Evolutionary conservation across 208 protist species (phyloP).

Genomic region (Sergeia podlipaevii): DNA sequence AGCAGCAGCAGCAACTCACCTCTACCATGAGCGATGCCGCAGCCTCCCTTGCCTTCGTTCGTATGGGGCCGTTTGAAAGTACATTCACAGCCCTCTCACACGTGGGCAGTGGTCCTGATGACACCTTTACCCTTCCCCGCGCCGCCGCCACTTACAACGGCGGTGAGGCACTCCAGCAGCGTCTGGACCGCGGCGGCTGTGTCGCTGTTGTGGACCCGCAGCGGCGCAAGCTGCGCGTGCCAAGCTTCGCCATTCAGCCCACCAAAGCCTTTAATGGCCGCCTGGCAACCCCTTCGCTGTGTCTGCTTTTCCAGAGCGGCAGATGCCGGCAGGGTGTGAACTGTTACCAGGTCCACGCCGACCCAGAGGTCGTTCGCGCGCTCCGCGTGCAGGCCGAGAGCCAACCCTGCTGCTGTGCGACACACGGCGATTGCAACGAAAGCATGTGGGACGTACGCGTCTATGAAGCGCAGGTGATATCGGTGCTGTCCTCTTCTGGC

Average conservation of each 20-base stretch:
- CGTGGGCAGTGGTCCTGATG: too few relatives aligned
- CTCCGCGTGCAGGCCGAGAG: constrained; percentile 49
- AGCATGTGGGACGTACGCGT: constrained; percentile 22
- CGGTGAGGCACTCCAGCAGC: constrained; percentile 3
- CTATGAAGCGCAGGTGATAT: neutral
- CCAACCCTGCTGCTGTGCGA: constrained; percentile 70
- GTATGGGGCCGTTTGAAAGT: neutral
- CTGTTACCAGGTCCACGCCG: constrained; percentile 79
- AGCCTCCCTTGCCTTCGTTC: neutral
- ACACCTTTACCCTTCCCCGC: neutral
- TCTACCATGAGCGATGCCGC: neutral
- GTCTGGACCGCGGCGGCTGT: constrained; percentile 5
- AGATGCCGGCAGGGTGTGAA: constrained; percentile 61
- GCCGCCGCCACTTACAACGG: neutral
- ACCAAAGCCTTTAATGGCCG: constrained; percentile 55
- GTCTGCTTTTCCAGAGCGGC: constrained; percentile 66
- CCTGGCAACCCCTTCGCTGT: constrained; percentile 58
- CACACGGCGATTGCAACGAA: constrained; percentile 60
- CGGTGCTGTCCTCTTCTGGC: neutral
- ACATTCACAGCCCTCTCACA: neutral
- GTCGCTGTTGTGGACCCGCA: constrained; percentile 72
- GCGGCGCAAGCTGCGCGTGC: constrained; percentile 68
- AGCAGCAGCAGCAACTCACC: too few relatives aligned
- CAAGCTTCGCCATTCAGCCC: constrained; percentile 42
- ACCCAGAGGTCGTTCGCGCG: constrained; percentile 42